Evolutionary conservation across 1,284 basidiomycete genomes (phyloP), one percentile per base, ranked within the genome.

Genomic region (Fomes fomentarius): DNA sequence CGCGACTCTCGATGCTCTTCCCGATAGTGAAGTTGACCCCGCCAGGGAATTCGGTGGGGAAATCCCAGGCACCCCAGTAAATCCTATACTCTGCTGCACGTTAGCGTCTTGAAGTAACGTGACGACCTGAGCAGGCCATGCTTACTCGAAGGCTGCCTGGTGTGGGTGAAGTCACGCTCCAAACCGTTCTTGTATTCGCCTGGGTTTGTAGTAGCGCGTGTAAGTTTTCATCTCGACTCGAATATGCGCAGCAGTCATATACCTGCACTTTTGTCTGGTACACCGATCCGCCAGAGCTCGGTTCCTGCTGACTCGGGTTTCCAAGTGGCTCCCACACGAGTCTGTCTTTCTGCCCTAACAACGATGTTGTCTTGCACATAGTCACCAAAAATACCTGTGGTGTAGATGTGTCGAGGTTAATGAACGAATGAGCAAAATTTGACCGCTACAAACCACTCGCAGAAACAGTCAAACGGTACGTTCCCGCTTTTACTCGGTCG

Each of bases 1-100:
- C 66, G 2, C 51, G 53, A n/a, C 46, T 48, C 40, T 63, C 63
- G 2, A 57, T 48, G 35, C 66, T 67, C 31, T 56, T 46, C 12
- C 68, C 68, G 38, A 69, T 56, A 1, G 68, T 69, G 40, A 66
- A 69, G 51, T 69, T 69, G 14, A 68, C 66, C 12, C 68, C 68
- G 2, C 51, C 51, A 1, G 68, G 68, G 48, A 69, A 69, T 34
- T 69, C 62, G 21, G 50, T 64, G 4, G 66, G 63, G 52, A 68
- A 69, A 44, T 68, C 64, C 63, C 64, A 69, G 8, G 66, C 64
- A 17, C 68, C 68, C 64, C 66, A 69, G 51, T 62, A 66, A 28
- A 68, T 68, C 10, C 65, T 62, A 26, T 67, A 67, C 50, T 69
- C 65, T 69, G 39, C 21, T 40, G 4, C 22, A 5, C 4, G 33